Percentiles rank a stretch among this genome's conserved stretches.
These are phyloP conservation scores for Phytopythium chamaehyphon DNA, from an alignment of 352 stramenopile species.

Conservation along the genomic window DNA sequence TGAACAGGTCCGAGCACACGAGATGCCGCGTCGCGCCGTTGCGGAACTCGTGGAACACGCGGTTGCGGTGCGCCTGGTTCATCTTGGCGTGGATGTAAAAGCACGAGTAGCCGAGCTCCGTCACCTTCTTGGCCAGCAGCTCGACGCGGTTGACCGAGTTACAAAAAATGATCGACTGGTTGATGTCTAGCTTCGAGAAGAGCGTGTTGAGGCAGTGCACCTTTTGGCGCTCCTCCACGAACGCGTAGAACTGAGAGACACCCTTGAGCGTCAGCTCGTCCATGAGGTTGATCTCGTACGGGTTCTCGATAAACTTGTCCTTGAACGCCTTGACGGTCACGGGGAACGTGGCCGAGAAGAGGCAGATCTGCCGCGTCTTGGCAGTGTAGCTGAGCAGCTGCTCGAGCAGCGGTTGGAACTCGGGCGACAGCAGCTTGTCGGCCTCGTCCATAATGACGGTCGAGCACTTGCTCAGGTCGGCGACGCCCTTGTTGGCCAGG, in stretches of 20 bases:
- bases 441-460: conserved; percentile 99
- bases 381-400: conserved; percentile 95
- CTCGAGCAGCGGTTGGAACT: conserved; percentile 98
- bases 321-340: conserved; percentile 99
- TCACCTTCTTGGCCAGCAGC: conserved; percentile 99
- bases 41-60: conserved; percentile 99
- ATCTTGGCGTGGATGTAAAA: conserved; percentile 99
- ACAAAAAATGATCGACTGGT: conserved; percentile 99
- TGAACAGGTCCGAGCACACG: conserved; percentile 99
- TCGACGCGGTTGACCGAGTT: conserved; percentile 99
- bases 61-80: conserved; percentile 98
- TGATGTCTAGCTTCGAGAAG: conserved; percentile 99
- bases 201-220: conserved; percentile 99
- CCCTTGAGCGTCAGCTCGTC: conserved; percentile 98
- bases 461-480: conserved; percentile 94
- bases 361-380: conserved; percentile 96
- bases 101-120: conserved; percentile 98
- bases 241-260: conserved; percentile 99
- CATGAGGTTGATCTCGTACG: conserved; percentile 99
- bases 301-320: conserved; percentile 97
- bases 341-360: conserved; percentile 99
- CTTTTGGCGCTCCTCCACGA: conserved; percentile 99
- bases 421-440: conserved; percentile 98
- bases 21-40: conserved; percentile 97
- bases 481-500: conserved; percentile 97